Evolutionary conservation across 2,329 filamentous ascomycete species (phyloP).

Genomic region (Aureobasidium namibiae): DNA sequence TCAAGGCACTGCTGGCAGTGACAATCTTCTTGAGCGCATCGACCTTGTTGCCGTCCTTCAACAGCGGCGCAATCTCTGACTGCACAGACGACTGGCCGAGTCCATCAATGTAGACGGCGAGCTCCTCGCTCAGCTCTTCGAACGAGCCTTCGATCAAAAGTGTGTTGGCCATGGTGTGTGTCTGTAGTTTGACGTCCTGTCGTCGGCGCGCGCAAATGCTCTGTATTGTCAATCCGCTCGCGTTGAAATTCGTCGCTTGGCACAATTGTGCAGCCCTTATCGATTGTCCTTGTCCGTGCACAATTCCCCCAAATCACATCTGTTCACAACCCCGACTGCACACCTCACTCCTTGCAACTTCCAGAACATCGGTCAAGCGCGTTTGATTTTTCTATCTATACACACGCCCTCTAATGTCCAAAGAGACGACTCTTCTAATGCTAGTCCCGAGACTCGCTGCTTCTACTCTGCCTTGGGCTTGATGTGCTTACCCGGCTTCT

Average conservation of each 20-base stretch:
- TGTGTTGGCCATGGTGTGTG: conserved; percentile 14
- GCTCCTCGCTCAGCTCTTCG: conserved; percentile 85
- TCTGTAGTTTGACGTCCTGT: neutral
- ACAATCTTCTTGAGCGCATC: conserved; percentile 79
- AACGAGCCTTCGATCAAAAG: conserved; percentile 78
- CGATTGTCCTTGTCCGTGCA: neutral
- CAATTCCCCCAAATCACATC: neutral
- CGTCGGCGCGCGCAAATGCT: neutral
- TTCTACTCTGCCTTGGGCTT: conserved; percentile 15
- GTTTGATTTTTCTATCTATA: neutral
- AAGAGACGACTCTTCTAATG: neutral
- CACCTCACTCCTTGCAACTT: neutral
- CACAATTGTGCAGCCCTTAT: neutral
- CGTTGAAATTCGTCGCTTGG: conserved; percentile 2
- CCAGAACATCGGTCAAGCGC: neutral
- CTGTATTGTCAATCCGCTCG: neutral
- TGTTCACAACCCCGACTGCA: neutral
- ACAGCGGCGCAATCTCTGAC: conserved; percentile 60
- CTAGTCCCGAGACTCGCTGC: neutral
- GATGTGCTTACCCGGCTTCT: conserved; percentile 11
- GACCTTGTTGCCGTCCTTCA: conserved; percentile 50
- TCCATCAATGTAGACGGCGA: conserved; percentile 86
- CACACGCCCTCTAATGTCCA: neutral
- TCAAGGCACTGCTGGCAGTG: conserved; percentile 66
- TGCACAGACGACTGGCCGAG: conserved; percentile 58